These are phyloP conservation scores for Davidsoniella virescens DNA, from an alignment of 2,329 filamentous ascomycete species.

Conservation along the genomic window DNA sequence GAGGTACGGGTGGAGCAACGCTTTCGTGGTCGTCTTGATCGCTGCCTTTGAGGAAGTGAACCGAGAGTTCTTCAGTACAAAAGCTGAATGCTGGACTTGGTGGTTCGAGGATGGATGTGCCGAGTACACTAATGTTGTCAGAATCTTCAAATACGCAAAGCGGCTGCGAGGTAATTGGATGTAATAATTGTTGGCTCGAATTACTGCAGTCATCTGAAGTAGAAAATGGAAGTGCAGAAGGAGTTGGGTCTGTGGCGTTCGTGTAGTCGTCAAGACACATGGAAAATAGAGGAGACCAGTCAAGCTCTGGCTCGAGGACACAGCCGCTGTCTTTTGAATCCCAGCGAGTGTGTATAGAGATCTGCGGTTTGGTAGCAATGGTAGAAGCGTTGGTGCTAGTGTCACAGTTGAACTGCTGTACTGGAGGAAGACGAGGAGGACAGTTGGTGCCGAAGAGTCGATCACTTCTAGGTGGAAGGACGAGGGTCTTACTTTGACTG, in stretches of 20 bases:
- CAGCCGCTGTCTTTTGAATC: not conserved
- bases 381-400: too few species aligned
- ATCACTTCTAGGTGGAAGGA: not conserved
- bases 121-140: too few species aligned
- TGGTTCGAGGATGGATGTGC: not conserved
- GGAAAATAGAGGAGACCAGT: not conserved
- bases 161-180: too few species aligned
- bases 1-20: not conserved
- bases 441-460: not conserved
- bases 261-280: too few species aligned
- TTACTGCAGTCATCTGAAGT: not conserved
- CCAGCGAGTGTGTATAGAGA: not conserved
- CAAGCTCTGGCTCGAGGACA: not conserved
- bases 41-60: not conserved
- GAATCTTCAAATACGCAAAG: too few species aligned
- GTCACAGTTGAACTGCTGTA: too few species aligned
- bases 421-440: not conserved
- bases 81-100: slow-evolving; percentile 10
- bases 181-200: too few species aligned
- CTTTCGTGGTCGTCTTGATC: not conserved
- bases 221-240: not conserved
- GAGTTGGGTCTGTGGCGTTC: not conserved
- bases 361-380: not conserved
- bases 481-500: slow-evolving; percentile 1
- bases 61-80: slow-evolving; percentile 6